Base-by-base conservation (phyloP, 768 basidiomycete species). In the Podaxis sp. region DNA sequence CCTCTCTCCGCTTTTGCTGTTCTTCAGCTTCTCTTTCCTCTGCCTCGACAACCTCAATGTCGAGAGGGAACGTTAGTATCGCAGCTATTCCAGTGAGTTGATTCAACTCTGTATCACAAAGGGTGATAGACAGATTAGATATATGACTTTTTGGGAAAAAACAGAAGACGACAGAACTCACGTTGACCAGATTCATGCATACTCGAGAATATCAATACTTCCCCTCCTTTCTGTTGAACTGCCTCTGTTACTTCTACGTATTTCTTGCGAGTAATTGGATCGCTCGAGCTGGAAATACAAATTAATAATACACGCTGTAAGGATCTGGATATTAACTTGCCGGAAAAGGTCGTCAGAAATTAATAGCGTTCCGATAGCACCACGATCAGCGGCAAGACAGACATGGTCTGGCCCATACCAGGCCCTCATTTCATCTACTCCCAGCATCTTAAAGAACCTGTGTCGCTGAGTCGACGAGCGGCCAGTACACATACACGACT, bases 121-220 rank as follows among this genome's bases (percentile, higher is more conserved):
- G 30, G 7, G 30, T 33, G 30, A 33, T 33, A 33, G 36, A 57
- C 26, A 12, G 40, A 24, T n/a, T 11, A 36, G 46, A 56, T 46
- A 33, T 8, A 67, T 58, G 61, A n/a, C n/a, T 52, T 4, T 61
- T 44, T 40, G 33, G 10, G 60, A 44, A 46, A 28, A 33, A 22
- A 36, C 33, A 48, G 41, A 63, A 13, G 49, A 40, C 50, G 24
- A 22, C 7, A n/a, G 38, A 37, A 79, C 92, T 70, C 71, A 96
- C 95, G 96, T 82, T 98, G 95, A 13, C 97, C 97, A 22, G 93
- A 94, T 76, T 99, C 97, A 72, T 99, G 97, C 97, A 99, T 99
- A 70, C 95, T 98, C 3, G 96, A 99, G 75, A 99, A 99, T 66
- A 98, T 95, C 20, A 98, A 81, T 4, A 95, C 95, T 71, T 99